Conservation (phyloP, 1,284 basidiomycete genomes). For the Rhodotorula sp. region DNA sequence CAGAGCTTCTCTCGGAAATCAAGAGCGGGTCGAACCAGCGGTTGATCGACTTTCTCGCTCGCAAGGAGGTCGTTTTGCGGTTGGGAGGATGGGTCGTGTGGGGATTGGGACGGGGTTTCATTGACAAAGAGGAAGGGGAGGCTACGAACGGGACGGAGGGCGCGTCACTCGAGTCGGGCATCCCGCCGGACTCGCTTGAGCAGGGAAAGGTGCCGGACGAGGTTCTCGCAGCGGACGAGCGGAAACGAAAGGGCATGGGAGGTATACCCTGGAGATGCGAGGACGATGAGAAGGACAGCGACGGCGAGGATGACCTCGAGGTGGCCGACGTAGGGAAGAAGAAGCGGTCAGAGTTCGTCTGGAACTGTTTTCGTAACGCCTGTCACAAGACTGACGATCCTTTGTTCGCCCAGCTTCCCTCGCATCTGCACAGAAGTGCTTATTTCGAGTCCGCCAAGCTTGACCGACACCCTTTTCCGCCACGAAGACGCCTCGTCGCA, state of each 20-base stretch:
- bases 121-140: slow-evolving; percentile 2
- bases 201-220: slow-evolving; percentile 36
- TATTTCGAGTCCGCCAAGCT: slow-evolving; percentile 91
- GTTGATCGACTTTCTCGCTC: slow-evolving; percentile 36
- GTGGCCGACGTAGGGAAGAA: slow-evolving; percentile 36
- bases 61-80: slow-evolving; percentile 28
- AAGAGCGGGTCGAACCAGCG: slow-evolving; percentile 35
- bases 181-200: slow-evolving; percentile 34
- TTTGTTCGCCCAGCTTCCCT: slow-evolving; percentile 66
- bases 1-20: slow-evolving; percentile 39
- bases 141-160: background rate
- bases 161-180: slow-evolving; percentile 11
- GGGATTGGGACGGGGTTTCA: slow-evolving; percentile 32
- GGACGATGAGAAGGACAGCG: slow-evolving; percentile 19
- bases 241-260: slow-evolving; percentile 34
- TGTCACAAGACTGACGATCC: slow-evolving; percentile 1
- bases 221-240: slow-evolving; percentile 22
- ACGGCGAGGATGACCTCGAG: slow-evolving; percentile 16
- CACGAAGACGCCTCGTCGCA: slow-evolving; percentile 53
- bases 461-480: slow-evolving; percentile 82
- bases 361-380: background rate
- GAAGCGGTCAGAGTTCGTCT: slow-evolving; percentile 38
- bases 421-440: slow-evolving; percentile 93
- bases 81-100: slow-evolving; percentile 41
- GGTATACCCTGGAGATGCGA: slow-evolving; percentile 28